Base-by-base conservation (phyloP, 208 protist genomes). In the Leishmania braziliensis region DNA sequence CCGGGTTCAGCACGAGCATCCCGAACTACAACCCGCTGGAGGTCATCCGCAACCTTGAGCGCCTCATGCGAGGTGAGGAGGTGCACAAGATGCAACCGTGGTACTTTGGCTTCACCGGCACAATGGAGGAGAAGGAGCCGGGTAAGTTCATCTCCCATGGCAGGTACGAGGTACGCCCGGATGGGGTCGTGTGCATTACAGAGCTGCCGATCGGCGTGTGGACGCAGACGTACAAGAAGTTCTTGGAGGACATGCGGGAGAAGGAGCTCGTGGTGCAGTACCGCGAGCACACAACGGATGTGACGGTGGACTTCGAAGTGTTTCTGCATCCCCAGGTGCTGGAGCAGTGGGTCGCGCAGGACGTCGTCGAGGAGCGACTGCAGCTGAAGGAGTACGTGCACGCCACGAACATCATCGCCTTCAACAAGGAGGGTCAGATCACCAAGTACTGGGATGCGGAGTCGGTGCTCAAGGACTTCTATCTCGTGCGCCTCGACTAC, bases 21-120 rank as follows among this genome's bases (percentile, higher is more conserved):
- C 99, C 99, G 50, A 99, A 95, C 86, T 99, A 99, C 89, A 99
- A 99, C 86, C 99, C 99, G n/a, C 56, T 93, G 50, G 98, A 99
- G 51, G 77, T 99, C 39, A 96, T 99, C 53, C 91, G 98, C 71
- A 98, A 98, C 75, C 60, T 99, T 6, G 80, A 91, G 77, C 83
- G 88, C 18, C 81, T 98, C 79, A 88, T 99, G 81, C 77, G 84
- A 33, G 94, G 94, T 8, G 94, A 98, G 85, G 87, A 96, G 29
- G 70, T 95, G 56, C 72, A 91, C 75, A 89, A 91, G 75, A 91
- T 98, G 78, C 85, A 92, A 39, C 99, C 99, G 56, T 99, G 99
- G 98, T 99, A 99, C 90, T 93, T 98, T 79, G 99, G 98, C 46
- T 99, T 99, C 87, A 94, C 86, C 43, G 98, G 97, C 33, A 83